Base-by-base conservation (phyloP, 257 asterid species). In the Lantana camara region DNA sequence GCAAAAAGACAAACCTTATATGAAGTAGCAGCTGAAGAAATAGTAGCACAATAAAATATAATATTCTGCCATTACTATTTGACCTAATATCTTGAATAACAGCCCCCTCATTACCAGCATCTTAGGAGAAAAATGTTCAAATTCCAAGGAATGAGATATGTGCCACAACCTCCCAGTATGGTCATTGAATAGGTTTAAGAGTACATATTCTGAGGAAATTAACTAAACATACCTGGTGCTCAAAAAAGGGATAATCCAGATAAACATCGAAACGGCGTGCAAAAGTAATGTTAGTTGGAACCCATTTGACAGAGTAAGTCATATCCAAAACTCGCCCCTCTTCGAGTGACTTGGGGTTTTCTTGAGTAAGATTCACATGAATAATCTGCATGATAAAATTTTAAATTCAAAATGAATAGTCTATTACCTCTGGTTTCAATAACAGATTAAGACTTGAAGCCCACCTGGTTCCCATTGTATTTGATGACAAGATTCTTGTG, bases 291-390 rank as follows among this genome's bases (percentile, higher is more conserved):
- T 80, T 82, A 55, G 95, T 83, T 15, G 85, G 88, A 37, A 73
- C 66, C 95, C 95, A 89, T 73, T 75, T 80, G 55, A 89, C 96
- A 19, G 96, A 85, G 80, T 85, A 89, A 13, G 96, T 83, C 95
- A 89, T 80, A 44, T 78, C 83, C 72, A 85, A 60, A 55, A 73
- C 75, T 47, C 81, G 65, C 9, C 96, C 94, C 66, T 79, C 89
- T 66, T 82, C 83, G 41, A 89, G 74, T 19, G 88, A 76, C 60
- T 75, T 81, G 20, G 86, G 83, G 68, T 50, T 79, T 45, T 83
- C 95, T 84, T 85, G 96, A 44, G 88, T 80, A 45, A 89, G 79
- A 69, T 85, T 85, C 42, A 85, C 85, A 63, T 78, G 95, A 68
- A 88, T 85, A 67, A 88, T 83, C 96, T 88, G 85, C 69, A 76